These are phyloP conservation scores for Plenodomus biglobosus DNA, from an alignment of 2,329 filamentous ascomycete species.

Conservation along the genomic window DNA sequence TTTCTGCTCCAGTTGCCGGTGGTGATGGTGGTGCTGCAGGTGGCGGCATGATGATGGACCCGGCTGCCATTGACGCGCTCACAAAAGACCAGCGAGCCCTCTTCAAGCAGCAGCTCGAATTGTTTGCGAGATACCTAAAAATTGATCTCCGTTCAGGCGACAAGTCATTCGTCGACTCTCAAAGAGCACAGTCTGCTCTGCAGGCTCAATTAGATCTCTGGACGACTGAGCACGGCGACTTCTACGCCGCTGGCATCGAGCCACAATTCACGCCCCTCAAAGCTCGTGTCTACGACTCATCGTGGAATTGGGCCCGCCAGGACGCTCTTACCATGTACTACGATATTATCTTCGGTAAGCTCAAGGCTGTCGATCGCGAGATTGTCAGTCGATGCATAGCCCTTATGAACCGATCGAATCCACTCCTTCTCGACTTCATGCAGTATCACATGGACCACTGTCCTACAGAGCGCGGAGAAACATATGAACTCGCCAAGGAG, in stretches of 20 bases:
- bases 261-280: constrained; percentile 92
- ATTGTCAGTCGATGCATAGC: constrained; percentile 98
- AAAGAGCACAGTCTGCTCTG: constrained; percentile 82
- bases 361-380: constrained; percentile 91
- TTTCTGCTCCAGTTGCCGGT: constrained; percentile 71
- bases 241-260: constrained; percentile 92
- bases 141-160: constrained; percentile 96
- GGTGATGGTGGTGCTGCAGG: constrained; percentile 71
- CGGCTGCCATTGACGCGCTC: constrained; percentile 90
- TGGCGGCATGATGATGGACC: constrained; percentile 99
- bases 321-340: constrained; percentile 98
- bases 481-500: constrained; percentile 95
- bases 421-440: constrained; percentile 95
- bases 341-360: constrained; percentile 95
- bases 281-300: constrained; percentile 94
- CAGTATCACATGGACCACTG: constrained; percentile 99
- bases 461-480: constrained; percentile 93
- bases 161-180: constrained; percentile 82
- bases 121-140: constrained; percentile 94
- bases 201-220: constrained; percentile 94
- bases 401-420: constrained; percentile 99
- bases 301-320: constrained; percentile 98
- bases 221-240: constrained; percentile 93
- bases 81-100: constrained; percentile 95
- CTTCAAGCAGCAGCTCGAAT: constrained; percentile 97